These are phyloP conservation scores for Globisporangium radiosum DNA, from an alignment of 352 stramenopile genomes.

Conservation along the genomic window DNA sequence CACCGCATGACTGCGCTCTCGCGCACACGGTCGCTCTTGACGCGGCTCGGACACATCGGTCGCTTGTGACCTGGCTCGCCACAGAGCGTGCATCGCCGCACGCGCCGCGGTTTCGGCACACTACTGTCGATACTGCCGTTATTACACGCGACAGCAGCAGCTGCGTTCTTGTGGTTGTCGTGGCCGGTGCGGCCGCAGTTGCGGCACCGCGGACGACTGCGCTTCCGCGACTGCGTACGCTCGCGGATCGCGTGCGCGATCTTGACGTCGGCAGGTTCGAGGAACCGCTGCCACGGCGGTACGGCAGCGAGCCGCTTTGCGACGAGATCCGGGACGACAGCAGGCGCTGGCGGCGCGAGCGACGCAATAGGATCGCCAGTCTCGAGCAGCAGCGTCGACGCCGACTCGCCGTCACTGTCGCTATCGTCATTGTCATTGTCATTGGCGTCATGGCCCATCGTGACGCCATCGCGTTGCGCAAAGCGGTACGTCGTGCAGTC, in stretches of 20 bases:
- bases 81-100: constrained; percentile 3
- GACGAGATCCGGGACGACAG: not conserved
- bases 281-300: constrained; percentile 1
- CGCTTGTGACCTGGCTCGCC: not conserved
- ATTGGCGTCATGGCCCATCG: not conserved
- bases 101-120: not conserved
- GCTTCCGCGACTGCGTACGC: not conserved
- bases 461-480: not conserved
- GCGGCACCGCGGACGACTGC: not conserved
- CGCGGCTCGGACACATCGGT: not conserved
- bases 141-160: too few species aligned
- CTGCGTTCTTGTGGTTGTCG: not conserved
- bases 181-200: not conserved
- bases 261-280: not conserved
- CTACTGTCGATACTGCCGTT: not conserved
- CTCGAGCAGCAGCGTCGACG: constrained; percentile 7
- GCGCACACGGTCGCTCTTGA: not conserved
- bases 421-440: constrained; percentile 1
- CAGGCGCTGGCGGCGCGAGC: not conserved
- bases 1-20: constrained; percentile 1
- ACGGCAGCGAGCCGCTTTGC: not conserved
- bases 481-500: not conserved
- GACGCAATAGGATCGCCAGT: not conserved
- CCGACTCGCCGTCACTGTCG: not conserved
- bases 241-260: not conserved